These are phyloP conservation scores for Dendrobium catenatum DNA, from an alignment of 106 monocot genomes.

Conservation along the genomic window DNA sequence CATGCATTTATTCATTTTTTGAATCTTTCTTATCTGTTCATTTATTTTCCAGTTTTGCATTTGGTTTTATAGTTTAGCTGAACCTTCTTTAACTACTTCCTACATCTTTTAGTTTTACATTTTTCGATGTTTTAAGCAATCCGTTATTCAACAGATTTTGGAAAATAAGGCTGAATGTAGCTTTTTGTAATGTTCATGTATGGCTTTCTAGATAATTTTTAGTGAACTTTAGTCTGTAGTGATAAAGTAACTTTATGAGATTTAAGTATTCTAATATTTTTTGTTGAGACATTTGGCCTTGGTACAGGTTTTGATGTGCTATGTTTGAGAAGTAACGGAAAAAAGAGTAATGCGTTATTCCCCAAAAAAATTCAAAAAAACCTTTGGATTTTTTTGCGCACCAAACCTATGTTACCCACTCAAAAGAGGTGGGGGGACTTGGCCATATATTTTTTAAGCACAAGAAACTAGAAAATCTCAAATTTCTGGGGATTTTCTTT, in stretches of 20 bases:
- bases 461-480: too few species aligned
- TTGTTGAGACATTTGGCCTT: neutral
- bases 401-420: too few species aligned
- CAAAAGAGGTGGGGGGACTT: too few species aligned
- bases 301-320: neutral
- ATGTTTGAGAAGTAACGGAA: neutral
- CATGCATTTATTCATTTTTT: neutral
- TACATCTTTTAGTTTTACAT: neutral
- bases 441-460: too few species aligned
- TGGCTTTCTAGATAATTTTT: neutral
- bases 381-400: too few species aligned
- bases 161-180: neutral
- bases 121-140: neutral
- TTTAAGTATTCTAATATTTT: neutral
- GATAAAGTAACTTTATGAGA: neutral
- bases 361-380: neutral
- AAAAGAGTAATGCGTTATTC: neutral
- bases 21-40: neutral
- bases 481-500: neutral
- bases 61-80: neutral
- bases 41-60: neutral
- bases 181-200: neutral
- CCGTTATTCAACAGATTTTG: too few species aligned
- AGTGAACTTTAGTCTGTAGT: neutral
- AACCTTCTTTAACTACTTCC: neutral